These are phyloP conservation scores for Globisporangium solare DNA, from an alignment of 352 stramenopile genomes.

Conservation along the genomic window DNA sequence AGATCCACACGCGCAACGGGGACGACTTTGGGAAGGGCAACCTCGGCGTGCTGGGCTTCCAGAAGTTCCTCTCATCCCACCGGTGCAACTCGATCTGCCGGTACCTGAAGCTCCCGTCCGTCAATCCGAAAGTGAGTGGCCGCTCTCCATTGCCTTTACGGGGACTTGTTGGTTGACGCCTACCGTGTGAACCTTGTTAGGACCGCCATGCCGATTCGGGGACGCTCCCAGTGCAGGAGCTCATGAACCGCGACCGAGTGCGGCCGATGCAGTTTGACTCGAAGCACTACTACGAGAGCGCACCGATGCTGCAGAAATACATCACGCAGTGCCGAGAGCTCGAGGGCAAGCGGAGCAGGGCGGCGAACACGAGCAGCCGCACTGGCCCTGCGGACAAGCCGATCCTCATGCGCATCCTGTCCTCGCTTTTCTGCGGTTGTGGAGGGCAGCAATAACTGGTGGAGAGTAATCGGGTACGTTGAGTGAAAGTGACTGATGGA, in stretches of 20 bases:
- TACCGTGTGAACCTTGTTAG: conserved; percentile 3
- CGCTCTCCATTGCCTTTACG: too few relatives aligned
- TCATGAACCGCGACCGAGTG: conserved; percentile 77
- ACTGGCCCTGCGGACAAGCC: background rate
- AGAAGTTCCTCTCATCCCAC: conserved; percentile 86
- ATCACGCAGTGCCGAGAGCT: conserved; percentile 66
- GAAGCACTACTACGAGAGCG: conserved; percentile 85
- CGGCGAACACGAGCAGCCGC: background rate
- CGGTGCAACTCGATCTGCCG: conserved; percentile 87
- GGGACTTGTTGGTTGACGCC: too few relatives aligned
- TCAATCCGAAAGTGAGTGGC: conserved; percentile 63
- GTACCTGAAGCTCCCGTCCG: conserved; percentile 76
- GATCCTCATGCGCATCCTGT: conserved; percentile 4
- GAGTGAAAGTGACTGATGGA: background rate
- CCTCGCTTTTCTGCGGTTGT: conserved; percentile 10
- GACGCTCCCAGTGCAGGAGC: conserved; percentile 69
- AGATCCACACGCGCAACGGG: conserved; percentile 85
- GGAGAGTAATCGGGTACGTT: background rate
- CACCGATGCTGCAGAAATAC: conserved; percentile 85
- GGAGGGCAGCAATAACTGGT: background rate
- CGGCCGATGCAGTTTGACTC: conserved; percentile 73
- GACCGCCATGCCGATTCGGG: conserved; percentile 66
- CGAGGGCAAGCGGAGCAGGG: conserved; percentile 17
- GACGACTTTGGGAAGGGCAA: conserved; percentile 88
- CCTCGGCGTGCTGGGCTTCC: conserved; percentile 73